A percentile compares a stretch with the other conserved stretches of the same genome.
These are phyloP conservation scores for Tetrastigma voinierianum DNA, from an alignment of 164 flowering plant genomes.

Conservation along the genomic window DNA sequence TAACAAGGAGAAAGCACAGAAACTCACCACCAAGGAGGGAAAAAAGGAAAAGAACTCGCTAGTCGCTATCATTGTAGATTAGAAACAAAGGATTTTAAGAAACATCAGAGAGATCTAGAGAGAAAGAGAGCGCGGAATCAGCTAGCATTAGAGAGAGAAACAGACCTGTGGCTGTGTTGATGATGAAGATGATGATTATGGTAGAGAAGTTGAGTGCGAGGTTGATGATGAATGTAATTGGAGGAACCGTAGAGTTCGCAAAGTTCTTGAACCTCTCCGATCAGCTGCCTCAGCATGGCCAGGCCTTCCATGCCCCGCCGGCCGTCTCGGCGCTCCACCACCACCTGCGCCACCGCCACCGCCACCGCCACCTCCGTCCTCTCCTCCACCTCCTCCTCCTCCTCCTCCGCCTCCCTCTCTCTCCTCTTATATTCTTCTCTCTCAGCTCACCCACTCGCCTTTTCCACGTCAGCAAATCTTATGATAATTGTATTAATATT, in stretches of 20 bases:
- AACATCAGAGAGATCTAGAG: constrained; percentile 1
- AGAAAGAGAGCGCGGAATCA: constrained; percentile 1
- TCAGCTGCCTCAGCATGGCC: constrained; percentile 82
- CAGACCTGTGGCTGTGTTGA: constrained; percentile 14
- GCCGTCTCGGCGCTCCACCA: background rate
- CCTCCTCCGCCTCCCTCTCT: constrained; percentile 16
- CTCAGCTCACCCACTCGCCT: constrained; percentile 13
- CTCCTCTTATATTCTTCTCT: constrained; percentile 8
- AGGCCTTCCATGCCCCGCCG: constrained; percentile 51
- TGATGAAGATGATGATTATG: constrained; percentile 13
- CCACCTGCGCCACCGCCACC: constrained; percentile 2
- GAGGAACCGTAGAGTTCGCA: constrained; percentile 54
- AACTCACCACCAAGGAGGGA: background rate
- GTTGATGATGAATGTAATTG: constrained; percentile 17
- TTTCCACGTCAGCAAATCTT: constrained; percentile 35
- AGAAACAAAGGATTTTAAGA: background rate
- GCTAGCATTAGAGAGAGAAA: constrained; percentile 4
- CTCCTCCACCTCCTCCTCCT: background rate
- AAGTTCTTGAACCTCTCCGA: constrained; percentile 78
- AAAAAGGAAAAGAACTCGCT: background rate
- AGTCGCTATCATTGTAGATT: background rate
- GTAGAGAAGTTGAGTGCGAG: constrained; percentile 12
- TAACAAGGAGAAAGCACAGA: too few species aligned
- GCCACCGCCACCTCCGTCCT: background rate
- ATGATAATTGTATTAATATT: constrained; percentile 18